Base-by-base conservation (phyloP, 495 filamentous ascomycete genomes). In the Oidiodendron maius region DNA sequence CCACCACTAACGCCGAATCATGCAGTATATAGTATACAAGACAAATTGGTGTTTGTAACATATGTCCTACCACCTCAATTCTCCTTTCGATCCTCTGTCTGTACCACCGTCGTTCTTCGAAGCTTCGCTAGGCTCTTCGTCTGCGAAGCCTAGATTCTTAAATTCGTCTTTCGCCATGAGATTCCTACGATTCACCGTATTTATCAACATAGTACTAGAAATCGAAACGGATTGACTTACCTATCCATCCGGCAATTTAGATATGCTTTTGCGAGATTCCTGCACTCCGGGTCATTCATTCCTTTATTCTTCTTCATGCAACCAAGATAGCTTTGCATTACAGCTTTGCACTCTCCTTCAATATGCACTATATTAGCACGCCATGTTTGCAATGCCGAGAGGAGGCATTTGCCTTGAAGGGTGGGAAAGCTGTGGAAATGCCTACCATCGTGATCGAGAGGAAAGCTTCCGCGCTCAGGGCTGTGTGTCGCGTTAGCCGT, bases 81-180 rank as follows among this genome's bases (percentile, higher is more conserved):
- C 71, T 16, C 68, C 68, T 48, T 72, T 71, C 26, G 63, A 57
- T 10, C 67, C 70, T 41, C 64, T 56, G 34, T 64, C 64, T 9
- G 36, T 46, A 3, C n/a, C 32, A 13, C 34, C 51, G n/a, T 51
- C 37, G 44, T 20, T 43, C 18, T 46, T 38, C 18, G 25, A 11
- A 23, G 37, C 48, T 13, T 5, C 44, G 12, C n/a, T 32, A 17
- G 48, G 44, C 17, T 67, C 60, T 8, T 73, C 62, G 23, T 88
- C 86, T 11, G 70, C 68, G 50, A 94, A 90, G 1, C 93, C 93
- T 20, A 98, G 71, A 55, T 98, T 98, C 66, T 85, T 85, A 60
- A 96, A 88, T 45, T 91, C 82, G 59, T 98, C 93, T 44, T 79
- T 86, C 16, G 89, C 89, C 93, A 98, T 98, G 25, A 98, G 72